Evolutionary conservation across 352 stramenopile genomes (phyloP).

Genomic region (Blastocystis sp.): DNA sequence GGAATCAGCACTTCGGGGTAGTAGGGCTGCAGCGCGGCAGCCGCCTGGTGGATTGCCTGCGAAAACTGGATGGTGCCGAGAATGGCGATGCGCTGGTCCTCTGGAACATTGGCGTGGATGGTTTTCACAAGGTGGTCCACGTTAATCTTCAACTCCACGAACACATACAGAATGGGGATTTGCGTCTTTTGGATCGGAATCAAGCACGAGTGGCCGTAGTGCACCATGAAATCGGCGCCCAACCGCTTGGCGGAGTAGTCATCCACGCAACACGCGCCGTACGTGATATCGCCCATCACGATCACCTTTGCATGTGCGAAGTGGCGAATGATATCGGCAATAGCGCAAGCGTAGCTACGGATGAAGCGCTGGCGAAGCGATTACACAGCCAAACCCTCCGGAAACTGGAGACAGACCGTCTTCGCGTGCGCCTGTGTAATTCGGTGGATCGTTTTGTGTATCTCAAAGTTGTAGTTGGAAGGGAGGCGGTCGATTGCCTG

Average conservation of each 20-base stretch:
- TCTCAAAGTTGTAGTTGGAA: conserved; percentile 96
- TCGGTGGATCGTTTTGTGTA: conserved; percentile 93
- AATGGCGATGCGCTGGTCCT: conserved; percentile 76
- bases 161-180: conserved; percentile 96
- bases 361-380: not conserved
- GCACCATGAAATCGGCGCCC: conserved; percentile 93
- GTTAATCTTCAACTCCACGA: conserved; percentile 98
- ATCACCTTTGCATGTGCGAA: conserved; percentile 85
- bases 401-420: conserved; percentile 94
- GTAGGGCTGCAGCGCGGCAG: conserved; percentile 78
- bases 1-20: conserved; percentile 83
- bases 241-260: conserved; percentile 91
- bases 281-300: conserved; percentile 96
- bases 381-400: conserved; percentile 95
- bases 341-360: conserved; percentile 80
- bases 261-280: conserved; percentile 98
- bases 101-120: conserved; percentile 65
- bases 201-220: conserved; percentile 98
- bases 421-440: conserved; percentile 84
- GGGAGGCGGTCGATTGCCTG: conserved; percentile 87
- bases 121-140: conserved; percentile 80
- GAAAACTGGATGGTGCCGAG: conserved; percentile 94
- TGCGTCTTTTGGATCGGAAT: conserved; percentile 92
- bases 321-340: conserved; percentile 94
- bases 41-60: conserved; percentile 83